phyloP scores from a whole-genome alignment of 345 rosid genomes.

The Triadica sebifera region DNA sequence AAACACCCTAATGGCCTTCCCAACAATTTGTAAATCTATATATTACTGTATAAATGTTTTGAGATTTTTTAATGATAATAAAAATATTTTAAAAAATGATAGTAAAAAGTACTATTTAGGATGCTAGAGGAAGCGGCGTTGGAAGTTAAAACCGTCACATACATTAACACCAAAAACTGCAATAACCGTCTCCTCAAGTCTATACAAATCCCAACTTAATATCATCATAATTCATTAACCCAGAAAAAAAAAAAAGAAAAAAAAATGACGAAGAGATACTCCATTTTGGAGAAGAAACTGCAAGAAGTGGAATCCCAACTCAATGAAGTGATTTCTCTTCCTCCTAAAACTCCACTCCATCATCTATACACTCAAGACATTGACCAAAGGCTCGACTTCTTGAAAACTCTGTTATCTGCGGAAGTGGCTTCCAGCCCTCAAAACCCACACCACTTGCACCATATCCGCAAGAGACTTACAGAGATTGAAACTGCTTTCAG shows the following conservation, averaged over 20 bases:
- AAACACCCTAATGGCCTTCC: too few relatives aligned
- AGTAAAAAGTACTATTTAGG: too few relatives aligned
- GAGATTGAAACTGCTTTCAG: conserved; percentile 30
- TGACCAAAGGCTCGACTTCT: conserved; percentile 36
- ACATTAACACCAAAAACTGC: conserved; percentile 28
- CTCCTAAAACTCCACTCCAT: conserved; percentile 10
- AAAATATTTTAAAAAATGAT: too few relatives aligned
- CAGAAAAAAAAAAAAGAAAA: neutral
- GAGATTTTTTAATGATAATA: too few relatives aligned
- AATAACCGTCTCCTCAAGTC: conserved; percentile 18
- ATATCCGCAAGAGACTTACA: conserved; percentile 20
- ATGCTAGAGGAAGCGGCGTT: too few relatives aligned
- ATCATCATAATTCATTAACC: neutral
- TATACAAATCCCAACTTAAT: too few relatives aligned
- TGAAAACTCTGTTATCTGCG: conserved; percentile 41
- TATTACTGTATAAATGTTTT: too few relatives aligned
- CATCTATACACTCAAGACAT: conserved; percentile 27
- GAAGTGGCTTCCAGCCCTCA: conserved; percentile 38
- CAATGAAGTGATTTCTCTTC: conserved; percentile 18
- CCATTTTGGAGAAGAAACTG: conserved; percentile 42
- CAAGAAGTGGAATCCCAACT: conserved; percentile 36
- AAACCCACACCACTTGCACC: conserved; percentile 32
- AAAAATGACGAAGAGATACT: conserved; percentile 32
- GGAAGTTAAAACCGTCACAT: too few relatives aligned
- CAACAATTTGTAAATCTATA: too few relatives aligned